Evolutionary conservation across 2,329 filamentous ascomycete genomes (phyloP).

Genomic region (Elsinoe perseae): DNA sequence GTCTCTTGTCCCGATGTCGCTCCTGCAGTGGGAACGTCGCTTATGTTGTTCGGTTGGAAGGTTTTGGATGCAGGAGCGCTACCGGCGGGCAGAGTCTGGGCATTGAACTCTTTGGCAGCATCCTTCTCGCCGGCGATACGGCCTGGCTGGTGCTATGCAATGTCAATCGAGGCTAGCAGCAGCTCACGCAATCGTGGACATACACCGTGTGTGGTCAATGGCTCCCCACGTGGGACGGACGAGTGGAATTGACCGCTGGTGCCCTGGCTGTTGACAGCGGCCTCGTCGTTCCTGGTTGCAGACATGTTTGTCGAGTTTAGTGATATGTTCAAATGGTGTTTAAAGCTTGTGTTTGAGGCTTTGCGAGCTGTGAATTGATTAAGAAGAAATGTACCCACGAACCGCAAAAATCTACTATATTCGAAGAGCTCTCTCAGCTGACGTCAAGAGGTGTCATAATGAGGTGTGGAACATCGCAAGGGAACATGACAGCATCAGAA

Average conservation of each 20-base stretch:
- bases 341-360: neutral
- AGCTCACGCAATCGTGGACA: neutral
- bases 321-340: neutral
- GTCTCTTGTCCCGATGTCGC: constrained; percentile 30
- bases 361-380: neutral
- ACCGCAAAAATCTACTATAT: neutral
- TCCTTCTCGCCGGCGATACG: constrained; percentile 37
- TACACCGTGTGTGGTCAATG: constrained; percentile 13
- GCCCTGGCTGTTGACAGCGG: constrained; percentile 10
- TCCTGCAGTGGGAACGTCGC: constrained; percentile 27
- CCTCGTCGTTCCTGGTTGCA: constrained; percentile 7
- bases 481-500: constrained; percentile 8
- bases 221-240: neutral
- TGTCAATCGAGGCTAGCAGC: neutral
- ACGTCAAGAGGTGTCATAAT: constrained; percentile 14
- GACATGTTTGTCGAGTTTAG: neutral
- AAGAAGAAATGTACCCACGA: neutral
- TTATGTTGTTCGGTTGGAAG: constrained; percentile 38
- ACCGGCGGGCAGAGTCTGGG: constrained; percentile 53
- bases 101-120: constrained; percentile 54
- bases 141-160: constrained; percentile 10
- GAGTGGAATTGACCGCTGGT: constrained; percentile 10
- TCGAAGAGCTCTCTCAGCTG: neutral
- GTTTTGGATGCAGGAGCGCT: constrained; percentile 49
- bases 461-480: constrained; percentile 4